Evolutionary conservation across 768 basidiomycete genomes (phyloP).

Genomic region (Trametes meyenii): DNA sequence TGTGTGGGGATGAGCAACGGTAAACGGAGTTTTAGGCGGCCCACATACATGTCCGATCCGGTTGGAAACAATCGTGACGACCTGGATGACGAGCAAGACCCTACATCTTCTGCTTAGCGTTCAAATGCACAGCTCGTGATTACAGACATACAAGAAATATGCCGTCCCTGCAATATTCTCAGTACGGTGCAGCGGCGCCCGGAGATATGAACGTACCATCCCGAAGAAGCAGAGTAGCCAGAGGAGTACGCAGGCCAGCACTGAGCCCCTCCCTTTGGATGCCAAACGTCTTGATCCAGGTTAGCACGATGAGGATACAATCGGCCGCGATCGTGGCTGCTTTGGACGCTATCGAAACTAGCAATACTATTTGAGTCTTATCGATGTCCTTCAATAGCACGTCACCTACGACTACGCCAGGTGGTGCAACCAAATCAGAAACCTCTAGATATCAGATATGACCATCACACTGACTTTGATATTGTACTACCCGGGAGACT

Average conservation of each 20-base stretch:
- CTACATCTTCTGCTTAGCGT: neutral
- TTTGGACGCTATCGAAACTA: constrained; percentile 9
- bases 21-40: neutral
- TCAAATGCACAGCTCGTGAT: neutral
- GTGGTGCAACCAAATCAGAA: neutral
- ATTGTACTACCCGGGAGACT: neutral
- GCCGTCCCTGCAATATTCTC: constrained; percentile 4
- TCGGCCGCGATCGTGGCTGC: constrained; percentile 13
- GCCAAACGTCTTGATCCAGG: constrained; percentile 20
- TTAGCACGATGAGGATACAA: constrained; percentile 12
- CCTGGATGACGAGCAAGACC: constrained; percentile 5
- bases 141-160: constrained; percentile 15
- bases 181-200: too few relatives aligned
- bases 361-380: neutral
- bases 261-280: neutral
- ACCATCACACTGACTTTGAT: constrained; percentile 1
- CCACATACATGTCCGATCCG: neutral
- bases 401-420: neutral
- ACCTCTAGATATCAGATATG: neutral
- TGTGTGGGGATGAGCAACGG: neutral
- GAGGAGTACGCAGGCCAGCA: constrained; percentile 7
- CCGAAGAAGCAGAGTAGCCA: constrained; percentile 15
- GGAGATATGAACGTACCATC: constrained; percentile 7
- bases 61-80: constrained; percentile 8
- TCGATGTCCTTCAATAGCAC: too few relatives aligned